Evolutionary conservation across 2,329 filamentous ascomycete genomes (phyloP), one percentile per base, ranked within the genome.

Genomic region (Incumbomyces delicatus): DNA sequence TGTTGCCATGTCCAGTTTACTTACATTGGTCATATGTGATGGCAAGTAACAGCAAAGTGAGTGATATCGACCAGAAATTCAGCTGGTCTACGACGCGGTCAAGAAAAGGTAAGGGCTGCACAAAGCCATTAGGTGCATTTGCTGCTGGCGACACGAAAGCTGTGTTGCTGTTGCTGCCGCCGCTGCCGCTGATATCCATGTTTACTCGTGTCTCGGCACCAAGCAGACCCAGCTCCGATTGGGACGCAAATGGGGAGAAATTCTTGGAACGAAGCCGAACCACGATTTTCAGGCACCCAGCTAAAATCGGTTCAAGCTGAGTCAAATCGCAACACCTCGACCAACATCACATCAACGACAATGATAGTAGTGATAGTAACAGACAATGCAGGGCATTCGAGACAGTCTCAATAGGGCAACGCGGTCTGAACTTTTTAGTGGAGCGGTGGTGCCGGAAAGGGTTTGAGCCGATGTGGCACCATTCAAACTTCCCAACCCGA

Each of bases 11-110:
- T 8, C 22, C 22, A 27, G 8, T 27, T 27, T 31, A 74, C 85
- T 65, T 74, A 95, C 90, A 73, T 72, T 96, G 90, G 67, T 96
- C 90, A 66, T 95, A 96, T 51, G 81, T 76, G 48, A 94, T 77
- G 45, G 83, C 78, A 7, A 84, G 60, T 30, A 83, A 71, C 47
- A 95, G 63, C 42, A 92, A 53, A 13, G 86, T 86, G 55, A 89
- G 63, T 30, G 85, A 57, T 54, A 87, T 72, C 51, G 82, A 81
- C 72, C 79, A 79, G 65, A 76, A 63, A 58, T 77, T 80, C 48
- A 78, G 32, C 44, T 54, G 53, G 14, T 42, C 37, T 33, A 47
- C n/a, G 14, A 54, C 20, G 17, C 51, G 45, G 14, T 47, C 53
- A 39, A 57, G 22, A n/a, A 57, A 18, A 10, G 51, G 49, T 11